phyloP scores from a whole-genome alignment of 1,284 basidiomycete genomes.

The Lentinula novae-zelandiae region DNA sequence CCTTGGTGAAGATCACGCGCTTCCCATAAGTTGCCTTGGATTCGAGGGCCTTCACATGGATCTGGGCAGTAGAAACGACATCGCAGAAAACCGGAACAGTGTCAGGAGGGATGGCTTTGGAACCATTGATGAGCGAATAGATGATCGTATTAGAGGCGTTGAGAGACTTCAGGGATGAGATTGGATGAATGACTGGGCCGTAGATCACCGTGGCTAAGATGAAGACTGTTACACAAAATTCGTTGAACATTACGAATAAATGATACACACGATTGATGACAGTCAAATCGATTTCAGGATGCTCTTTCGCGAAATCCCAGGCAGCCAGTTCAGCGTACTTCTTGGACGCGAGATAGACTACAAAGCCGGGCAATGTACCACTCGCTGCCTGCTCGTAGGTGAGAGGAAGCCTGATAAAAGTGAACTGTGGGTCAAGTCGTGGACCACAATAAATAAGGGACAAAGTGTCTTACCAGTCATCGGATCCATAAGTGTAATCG shows the following conservation, averaged over 20 bases:
- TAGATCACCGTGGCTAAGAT: slow-evolving; percentile 1
- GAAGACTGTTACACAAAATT: neutral
- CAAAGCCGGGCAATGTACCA: slow-evolving; percentile 17
- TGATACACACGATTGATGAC: slow-evolving; percentile 20
- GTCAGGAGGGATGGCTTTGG: neutral
- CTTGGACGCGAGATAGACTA: slow-evolving; percentile 33
- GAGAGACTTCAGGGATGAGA: slow-evolving; percentile 3
- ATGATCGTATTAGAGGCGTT: slow-evolving; percentile 4
- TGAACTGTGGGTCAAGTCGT: neutral
- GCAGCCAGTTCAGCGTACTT: slow-evolving; percentile 31
- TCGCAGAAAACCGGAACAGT: neutral
- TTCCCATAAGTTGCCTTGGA: neutral
- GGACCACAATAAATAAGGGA: neutral
- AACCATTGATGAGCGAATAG: neutral
- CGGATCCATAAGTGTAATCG: neutral
- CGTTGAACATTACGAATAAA: neutral
- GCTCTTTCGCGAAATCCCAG: slow-evolving; percentile 31
- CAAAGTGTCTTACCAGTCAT: slow-evolving; percentile 11
- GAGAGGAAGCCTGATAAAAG: slow-evolving; percentile 13
- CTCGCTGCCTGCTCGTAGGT: neutral
- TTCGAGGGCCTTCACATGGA: slow-evolving; percentile 6
- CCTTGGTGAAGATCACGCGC: neutral
- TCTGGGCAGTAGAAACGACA: slow-evolving; percentile 1
- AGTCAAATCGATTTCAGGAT: slow-evolving; percentile 32
- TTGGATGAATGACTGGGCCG: neutral